Evolutionary conservation across 2,329 filamentous ascomycete genomes (phyloP).

Genomic region (Allantophomopsis cytisporea): DNA sequence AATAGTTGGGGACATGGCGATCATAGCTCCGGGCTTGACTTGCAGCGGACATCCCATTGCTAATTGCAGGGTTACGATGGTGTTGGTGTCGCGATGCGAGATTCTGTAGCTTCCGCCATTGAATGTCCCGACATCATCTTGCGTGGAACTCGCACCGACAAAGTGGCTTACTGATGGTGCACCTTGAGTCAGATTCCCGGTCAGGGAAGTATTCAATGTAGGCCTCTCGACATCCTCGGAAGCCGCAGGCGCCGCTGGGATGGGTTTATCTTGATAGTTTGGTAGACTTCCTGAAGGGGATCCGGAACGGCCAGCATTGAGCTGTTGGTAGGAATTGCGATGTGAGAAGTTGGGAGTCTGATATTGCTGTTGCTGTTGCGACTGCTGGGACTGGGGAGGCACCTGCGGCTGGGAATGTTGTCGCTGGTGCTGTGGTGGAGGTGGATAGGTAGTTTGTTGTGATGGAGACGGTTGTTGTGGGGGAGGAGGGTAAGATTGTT

Average conservation of each 20-base stretch:
- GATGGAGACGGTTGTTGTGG: conserved; percentile 14
- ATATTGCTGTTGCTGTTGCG: conserved; percentile 9
- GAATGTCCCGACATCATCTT: conserved; percentile 89
- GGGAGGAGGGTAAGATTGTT: conserved; percentile 19
- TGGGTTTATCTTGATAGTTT: too few species aligned
- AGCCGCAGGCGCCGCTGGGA: too few species aligned
- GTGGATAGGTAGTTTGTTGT: conserved; percentile 8
- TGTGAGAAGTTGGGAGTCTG: conserved; percentile 17
- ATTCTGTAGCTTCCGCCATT: conserved; percentile 92
- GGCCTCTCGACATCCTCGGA: conserved; percentile 5
- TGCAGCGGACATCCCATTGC: conserved; percentile 76
- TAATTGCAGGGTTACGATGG: conserved; percentile 76
- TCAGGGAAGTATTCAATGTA: conserved; percentile 15
- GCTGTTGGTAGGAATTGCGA: conserved; percentile 18
- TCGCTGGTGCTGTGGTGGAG: conserved; percentile 12
- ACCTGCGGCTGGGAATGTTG: conserved; percentile 6
- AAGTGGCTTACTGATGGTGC: conserved; percentile 37
- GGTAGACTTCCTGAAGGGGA: too few species aligned
- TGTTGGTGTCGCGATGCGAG: conserved; percentile 84
- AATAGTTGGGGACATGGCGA: conserved; percentile 85
- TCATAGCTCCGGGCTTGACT: conserved; percentile 79
- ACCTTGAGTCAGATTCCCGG: conserved; percentile 21
- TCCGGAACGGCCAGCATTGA: background rate
- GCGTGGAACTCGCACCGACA: conserved; percentile 43
- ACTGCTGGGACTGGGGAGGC: background rate